Percentiles rank a stretch among this genome's conserved stretches.
Conservation (phyloP, 805 yeast species). For the Hemisphaericaspora nanyangensis region DNA sequence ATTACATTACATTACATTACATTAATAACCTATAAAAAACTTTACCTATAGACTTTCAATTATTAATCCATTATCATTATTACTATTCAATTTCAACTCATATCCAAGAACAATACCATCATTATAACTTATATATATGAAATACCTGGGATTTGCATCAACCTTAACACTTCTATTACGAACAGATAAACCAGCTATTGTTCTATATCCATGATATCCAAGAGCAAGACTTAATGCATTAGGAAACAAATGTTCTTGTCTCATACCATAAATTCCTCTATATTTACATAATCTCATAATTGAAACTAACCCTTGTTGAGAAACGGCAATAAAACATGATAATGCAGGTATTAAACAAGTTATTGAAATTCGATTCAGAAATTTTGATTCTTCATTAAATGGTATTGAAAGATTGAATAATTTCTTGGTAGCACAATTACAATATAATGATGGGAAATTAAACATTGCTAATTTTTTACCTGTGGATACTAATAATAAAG, state of each 20-base stretch:
- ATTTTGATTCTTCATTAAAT: slow-evolving; percentile 30
- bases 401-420: slow-evolving; percentile 37
- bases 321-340: slow-evolving; percentile 29
- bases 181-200: slow-evolving; percentile 30
- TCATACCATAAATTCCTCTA: slow-evolving; percentile 37
- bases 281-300: slow-evolving; percentile 34
- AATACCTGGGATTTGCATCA: slow-evolving; percentile 18
- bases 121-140: slow-evolving; percentile 29
- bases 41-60: too few species aligned
- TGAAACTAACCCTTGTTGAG: slow-evolving; percentile 36
- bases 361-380: slow-evolving; percentile 34
- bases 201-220: slow-evolving; percentile 26
- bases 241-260: slow-evolving; percentile 42
- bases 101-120: slow-evolving; percentile 29
- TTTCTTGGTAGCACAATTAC: slow-evolving; percentile 44
- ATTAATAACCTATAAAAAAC: too few species aligned
- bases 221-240: slow-evolving; percentile 24
- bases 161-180: slow-evolving; percentile 20
- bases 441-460: slow-evolving; percentile 41
- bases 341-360: slow-evolving; percentile 32
- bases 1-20: too few species aligned
- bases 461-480: slow-evolving; percentile 42
- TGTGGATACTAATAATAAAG: slow-evolving; percentile 38
- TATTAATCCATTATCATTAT: too few species aligned
- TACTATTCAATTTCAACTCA: slow-evolving; percentile 11